Base-by-base conservation (phyloP, 2,329 filamentous ascomycete species). In the Talaromyces albobiverticillius region DNA sequence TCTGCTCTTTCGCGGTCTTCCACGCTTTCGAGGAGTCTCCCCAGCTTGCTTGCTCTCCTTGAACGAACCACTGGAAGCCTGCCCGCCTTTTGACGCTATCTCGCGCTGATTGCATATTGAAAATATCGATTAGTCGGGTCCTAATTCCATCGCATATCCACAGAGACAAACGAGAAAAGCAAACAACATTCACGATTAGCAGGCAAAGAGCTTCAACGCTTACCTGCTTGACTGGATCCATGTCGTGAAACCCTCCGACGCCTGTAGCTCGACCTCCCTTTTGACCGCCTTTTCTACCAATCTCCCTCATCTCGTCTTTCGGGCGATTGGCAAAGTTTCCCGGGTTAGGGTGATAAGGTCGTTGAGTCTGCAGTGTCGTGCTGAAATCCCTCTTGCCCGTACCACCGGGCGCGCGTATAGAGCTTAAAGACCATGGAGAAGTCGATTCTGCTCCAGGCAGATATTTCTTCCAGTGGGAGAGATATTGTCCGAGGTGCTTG, bases 291-390 rank as follows among this genome's bases (percentile, higher is more conserved):
- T 61, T 61, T 26, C 61, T 60, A 22, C 57, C 62, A 11, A 66
- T 66, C 31, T 61, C 58, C 18, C 59, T 59, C 11, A 67, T 38
- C 36, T 65, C 60, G 3, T 63, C 58, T 34, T 49, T 63, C 14
- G 67, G 57, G 8, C 67, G 63, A 53, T 71, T 70, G 49, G 62
- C 60, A 58, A 71, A 69, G 57, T 71, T 71, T n/a, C 67, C 65
- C 22, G 68, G 65, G 50, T 70, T 65, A 1, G 64, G 62, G 31
- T 66, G 60, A 3, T 60, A 26, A 26, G 45, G 20, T 22, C 22
- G 29, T n/a, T 20, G 22, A 23, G 53, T 36, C 3, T 31, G 41
- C 23, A 26, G 46, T 8, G 47, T 40, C 20, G 42, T 51, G 22
- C 20, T n/a, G 41, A 47, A 42, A 13, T 11, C 4, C 14, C 22